These are phyloP conservation scores for Lenwebbia sp. DNA, from an alignment of 345 rosid species.

Conservation along the genomic window DNA sequence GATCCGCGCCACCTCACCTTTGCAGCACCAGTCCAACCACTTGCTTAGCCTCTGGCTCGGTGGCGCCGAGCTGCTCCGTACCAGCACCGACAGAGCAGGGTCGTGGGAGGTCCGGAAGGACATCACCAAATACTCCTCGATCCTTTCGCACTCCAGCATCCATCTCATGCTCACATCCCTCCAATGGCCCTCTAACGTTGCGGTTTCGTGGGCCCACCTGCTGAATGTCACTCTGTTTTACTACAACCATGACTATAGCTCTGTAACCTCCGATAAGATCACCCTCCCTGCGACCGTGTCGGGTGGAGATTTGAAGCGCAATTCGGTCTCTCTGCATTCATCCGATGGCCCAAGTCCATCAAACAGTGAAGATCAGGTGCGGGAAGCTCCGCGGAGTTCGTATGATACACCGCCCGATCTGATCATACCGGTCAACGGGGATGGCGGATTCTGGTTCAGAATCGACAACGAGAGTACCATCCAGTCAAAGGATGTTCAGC, in stretches of 20 bases:
- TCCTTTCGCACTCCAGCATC: background rate
- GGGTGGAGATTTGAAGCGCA: background rate
- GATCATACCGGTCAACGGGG: slow-evolving; percentile 2
- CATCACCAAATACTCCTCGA: slow-evolving; percentile 8
- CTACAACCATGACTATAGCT: background rate
- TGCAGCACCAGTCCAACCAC: background rate
- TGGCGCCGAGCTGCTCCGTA: slow-evolving; percentile 14
- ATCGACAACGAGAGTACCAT: background rate
- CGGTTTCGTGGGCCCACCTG: background rate
- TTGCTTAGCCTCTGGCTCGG: slow-evolving; percentile 11
- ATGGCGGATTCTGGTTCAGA: slow-evolving; percentile 3
- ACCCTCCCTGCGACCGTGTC: background rate
- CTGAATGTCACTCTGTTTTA: slow-evolving; percentile 1
- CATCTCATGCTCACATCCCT: background rate
- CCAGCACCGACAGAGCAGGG: slow-evolving; percentile 4
- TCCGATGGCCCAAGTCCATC: background rate
- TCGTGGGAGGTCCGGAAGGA: slow-evolving; percentile 14
- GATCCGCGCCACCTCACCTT: background rate
- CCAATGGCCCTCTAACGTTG: background rate
- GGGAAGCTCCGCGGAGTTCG: background rate
- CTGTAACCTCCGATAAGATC: background rate
- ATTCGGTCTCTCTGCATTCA: background rate
- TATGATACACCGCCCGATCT: background rate
- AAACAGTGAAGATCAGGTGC: background rate
- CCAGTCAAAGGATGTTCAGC: background rate